Evolutionary conservation across 192 early-diverging fungal genomes (phyloP), one percentile per base, ranked within the genome.

Genomic region (Entomortierella beljakovae): DNA sequence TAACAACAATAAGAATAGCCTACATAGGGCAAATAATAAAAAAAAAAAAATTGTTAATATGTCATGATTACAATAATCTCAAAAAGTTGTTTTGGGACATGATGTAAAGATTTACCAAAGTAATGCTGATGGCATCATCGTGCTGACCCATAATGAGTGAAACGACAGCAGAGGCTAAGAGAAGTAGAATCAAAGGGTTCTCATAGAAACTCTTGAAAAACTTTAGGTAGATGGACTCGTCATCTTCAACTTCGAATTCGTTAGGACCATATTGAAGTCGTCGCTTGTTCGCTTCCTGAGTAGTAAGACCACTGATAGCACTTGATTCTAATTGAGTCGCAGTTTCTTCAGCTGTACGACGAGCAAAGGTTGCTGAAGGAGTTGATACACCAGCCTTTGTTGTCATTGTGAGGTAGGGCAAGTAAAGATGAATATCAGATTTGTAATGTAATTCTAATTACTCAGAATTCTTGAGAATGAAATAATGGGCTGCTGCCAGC

Each of bases 111-210:
- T 60, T 66, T 71, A 94, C 92, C 81, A 94, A 75, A 23, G 93
- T 87, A 50, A 96, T 95, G 64, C 90, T 91, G 61, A 94, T 83
- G 16, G 97, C 97, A 81, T 96, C 94, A 62, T 93, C 91, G 23
- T 86, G 65, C 65, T 96, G 90, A 7, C 92, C 92, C 85, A 96
- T 85, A 7, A 91, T 48, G 15, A 93, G 46, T 0, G 93, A 94
- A 23, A 96, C 84, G 23, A 75, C 67, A 0, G 95, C 93, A 0
- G 92, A 93, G 7, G 82, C 92, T 31, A 94, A 80, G 43, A 96
- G 83, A 32, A 96, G 80, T 73, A 94, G 61, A 59, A 95, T 95
- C 40, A 96, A 85, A 1, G 94, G 94, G 80, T 96, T 93, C 60
- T 95, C 90, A 1, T 71, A 74, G 72, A 96, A 94, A 68, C 92